A percentile compares a stretch with the other conserved stretches of the same genome.
Conservation (phyloP, 306 rosid genomes). For the Vicia villosa region DNA sequence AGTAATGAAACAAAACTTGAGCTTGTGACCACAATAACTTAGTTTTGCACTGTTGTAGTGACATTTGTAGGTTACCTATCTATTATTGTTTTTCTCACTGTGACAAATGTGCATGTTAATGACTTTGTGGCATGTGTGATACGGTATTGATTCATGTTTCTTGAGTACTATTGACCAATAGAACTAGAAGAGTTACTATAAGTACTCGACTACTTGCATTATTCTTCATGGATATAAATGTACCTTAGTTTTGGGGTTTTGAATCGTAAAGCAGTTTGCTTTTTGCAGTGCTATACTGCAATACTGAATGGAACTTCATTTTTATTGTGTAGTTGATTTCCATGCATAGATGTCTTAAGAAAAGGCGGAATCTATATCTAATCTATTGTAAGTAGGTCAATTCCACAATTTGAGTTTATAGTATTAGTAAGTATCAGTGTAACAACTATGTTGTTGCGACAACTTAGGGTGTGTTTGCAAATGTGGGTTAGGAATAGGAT, state of each 20-base stretch:
- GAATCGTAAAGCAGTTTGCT: conserved; percentile 1
- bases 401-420: neutral
- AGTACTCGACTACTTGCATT: neutral
- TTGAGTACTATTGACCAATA: neutral
- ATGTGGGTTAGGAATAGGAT: neutral
- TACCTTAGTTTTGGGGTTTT: neutral
- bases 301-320: conserved; percentile 1
- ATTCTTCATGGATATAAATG: neutral
- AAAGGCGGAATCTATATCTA: neutral
- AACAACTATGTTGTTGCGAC: neutral
- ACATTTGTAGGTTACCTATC: conserved; percentile 2
- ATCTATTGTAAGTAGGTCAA: neutral
- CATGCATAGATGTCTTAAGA: neutral
- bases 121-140: neutral
- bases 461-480: neutral
- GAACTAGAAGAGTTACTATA: neutral
- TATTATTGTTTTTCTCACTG: neutral
- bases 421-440: neutral
- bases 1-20: neutral
- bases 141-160: neutral
- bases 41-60: neutral
- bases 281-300: neutral
- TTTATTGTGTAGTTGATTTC: neutral
- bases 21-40: neutral
- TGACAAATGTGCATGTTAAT: neutral